These are phyloP conservation scores for Hyphopichia fennica DNA, from an alignment of 1,139 yeast genomes.

Conservation along the genomic window DNA sequence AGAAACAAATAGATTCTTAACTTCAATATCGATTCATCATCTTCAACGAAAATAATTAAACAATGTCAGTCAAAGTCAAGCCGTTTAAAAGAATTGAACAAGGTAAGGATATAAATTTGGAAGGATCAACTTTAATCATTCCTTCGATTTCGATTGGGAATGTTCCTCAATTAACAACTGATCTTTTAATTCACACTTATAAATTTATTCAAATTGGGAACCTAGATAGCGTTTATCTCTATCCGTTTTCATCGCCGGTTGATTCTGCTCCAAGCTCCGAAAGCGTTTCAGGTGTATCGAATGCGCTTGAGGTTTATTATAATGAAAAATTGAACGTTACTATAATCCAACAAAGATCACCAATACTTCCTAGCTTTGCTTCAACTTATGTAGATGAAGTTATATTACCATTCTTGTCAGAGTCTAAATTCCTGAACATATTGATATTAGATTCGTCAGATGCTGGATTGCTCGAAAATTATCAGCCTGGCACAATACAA, in stretches of 20 bases:
- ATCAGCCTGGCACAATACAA: slow-evolving; percentile 26
- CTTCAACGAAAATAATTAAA: not conserved
- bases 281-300: slow-evolving; percentile 42
- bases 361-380: slow-evolving; percentile 68
- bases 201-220: slow-evolving; percentile 51
- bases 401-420: slow-evolving; percentile 48
- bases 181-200: slow-evolving; percentile 66
- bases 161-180: slow-evolving; percentile 81
- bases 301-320: slow-evolving; percentile 63
- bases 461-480: slow-evolving; percentile 48
- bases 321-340: slow-evolving; percentile 42
- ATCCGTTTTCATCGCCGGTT: slow-evolving; percentile 83
- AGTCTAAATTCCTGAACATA: slow-evolving; percentile 43
- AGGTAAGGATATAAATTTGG: not conserved
- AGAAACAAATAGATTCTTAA: not conserved
- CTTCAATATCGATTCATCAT: not conserved
- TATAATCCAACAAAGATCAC: slow-evolving; percentile 79
- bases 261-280: slow-evolving; percentile 36
- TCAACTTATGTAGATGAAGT: slow-evolving; percentile 54
- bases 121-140: slow-evolving; percentile 45
- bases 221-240: slow-evolving; percentile 60
- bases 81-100: not conserved
- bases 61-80: not conserved
- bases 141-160: slow-evolving; percentile 89
- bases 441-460: slow-evolving; percentile 72